Evolutionary conservation across 2,329 filamentous ascomycete species (phyloP).

Genomic region (Ceratocystis lukuohia): DNA sequence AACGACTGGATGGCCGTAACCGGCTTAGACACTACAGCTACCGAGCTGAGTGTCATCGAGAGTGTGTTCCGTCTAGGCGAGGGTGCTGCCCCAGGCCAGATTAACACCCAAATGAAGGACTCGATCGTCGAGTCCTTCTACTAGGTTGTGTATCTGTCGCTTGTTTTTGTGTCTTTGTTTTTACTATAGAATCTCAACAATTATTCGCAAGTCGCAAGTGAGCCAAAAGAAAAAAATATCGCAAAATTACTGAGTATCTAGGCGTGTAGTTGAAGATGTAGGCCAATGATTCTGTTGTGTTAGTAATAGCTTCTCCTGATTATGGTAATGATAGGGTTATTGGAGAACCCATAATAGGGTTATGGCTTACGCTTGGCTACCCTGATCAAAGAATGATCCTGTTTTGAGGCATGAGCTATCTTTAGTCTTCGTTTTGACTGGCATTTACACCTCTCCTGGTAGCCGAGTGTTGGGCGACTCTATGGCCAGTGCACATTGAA

Average conservation of each 20-base stretch:
- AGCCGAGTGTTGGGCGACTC: no score
- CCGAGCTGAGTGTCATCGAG: conserved; percentile 91
- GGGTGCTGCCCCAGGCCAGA: conserved; percentile 62
- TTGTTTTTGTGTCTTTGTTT: not conserved
- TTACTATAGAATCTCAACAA: not conserved
- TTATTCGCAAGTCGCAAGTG: not conserved
- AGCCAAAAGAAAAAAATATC: conserved; percentile 9
- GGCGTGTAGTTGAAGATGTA: no score
- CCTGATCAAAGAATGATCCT: no score
- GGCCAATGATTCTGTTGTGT: no score
- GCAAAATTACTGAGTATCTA: no score
- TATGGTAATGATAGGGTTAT: no score
- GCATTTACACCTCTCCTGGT: no score
- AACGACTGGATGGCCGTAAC: conserved; percentile 93
- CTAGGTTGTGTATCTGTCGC: conserved; percentile 33
- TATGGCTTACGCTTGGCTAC: no score
- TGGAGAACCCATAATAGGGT: no score
- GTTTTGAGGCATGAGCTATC: no score
- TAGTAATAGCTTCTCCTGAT: no score
- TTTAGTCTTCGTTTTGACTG: no score
- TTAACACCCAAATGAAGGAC: conserved; percentile 82
- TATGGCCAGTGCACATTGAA: not conserved
- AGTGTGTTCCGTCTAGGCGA: conserved; percentile 90
- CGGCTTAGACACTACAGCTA: conserved; percentile 83
- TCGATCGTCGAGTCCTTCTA: conserved; percentile 99